These are phyloP conservation scores for Leptographium wingfieldii DNA, from an alignment of 2,329 filamentous ascomycete genomes.

Conservation along the genomic window DNA sequence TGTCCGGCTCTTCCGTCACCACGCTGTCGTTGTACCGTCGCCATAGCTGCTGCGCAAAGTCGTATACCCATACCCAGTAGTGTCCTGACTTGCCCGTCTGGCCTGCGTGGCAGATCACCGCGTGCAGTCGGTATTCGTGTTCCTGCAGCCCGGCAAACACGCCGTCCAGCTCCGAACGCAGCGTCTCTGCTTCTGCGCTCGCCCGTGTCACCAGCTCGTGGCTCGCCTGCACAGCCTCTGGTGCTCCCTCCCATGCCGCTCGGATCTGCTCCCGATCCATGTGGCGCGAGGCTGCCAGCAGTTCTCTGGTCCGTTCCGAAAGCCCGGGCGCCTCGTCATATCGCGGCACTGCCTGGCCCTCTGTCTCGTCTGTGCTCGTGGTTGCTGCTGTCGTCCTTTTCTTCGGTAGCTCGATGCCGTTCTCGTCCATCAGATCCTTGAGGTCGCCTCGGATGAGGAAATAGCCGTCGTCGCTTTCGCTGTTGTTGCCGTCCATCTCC, in stretches of 20 bases:
- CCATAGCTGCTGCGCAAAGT: constrained; percentile 73
- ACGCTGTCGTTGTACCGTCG: constrained; percentile 86
- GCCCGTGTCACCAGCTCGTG: background rate
- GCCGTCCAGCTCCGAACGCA: constrained; percentile 24
- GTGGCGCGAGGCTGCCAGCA: background rate
- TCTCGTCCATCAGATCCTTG: constrained; percentile 18
- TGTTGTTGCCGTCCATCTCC: background rate
- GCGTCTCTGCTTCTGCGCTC: constrained; percentile 6
- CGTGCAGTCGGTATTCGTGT: constrained; percentile 71
- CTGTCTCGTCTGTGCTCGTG: background rate
- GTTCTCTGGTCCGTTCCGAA: background rate
- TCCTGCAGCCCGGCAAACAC: constrained; percentile 52
- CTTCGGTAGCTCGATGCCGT: constrained; percentile 18
- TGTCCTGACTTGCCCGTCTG: constrained; percentile 58
- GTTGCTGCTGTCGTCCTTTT: background rate
- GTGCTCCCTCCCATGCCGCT: background rate
- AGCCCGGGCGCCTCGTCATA: background rate
- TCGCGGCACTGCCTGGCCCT: background rate
- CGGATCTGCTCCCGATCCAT: constrained; percentile 2
- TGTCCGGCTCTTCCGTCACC: constrained; percentile 56
- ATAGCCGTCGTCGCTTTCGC: constrained; percentile 7
- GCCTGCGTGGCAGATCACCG: constrained; percentile 84
- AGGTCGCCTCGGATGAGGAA: constrained; percentile 11
- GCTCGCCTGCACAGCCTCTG: background rate
- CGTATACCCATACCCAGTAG: constrained; percentile 94